Evolutionary conservation across 2,329 filamentous ascomycete species (phyloP), one percentile per base, ranked within the genome.

Genomic region (Capronia epimyces): DNA sequence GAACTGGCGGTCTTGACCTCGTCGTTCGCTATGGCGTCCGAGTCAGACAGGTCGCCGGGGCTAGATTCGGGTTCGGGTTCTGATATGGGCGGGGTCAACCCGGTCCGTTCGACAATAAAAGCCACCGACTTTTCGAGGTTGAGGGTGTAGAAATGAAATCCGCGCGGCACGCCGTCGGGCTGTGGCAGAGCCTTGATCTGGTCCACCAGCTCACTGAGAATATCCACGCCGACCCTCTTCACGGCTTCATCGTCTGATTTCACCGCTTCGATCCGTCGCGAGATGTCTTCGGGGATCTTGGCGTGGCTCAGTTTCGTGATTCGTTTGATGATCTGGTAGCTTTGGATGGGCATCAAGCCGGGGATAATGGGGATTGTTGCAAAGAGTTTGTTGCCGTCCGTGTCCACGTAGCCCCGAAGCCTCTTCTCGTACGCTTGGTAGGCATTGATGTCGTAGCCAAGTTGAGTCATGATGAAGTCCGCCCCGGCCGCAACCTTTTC

Each of bases 381-480:
- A 72, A 98, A 96, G 2, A 80, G 78, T 44, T 50, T 53, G 20
- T 56, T 48, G 2, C 58, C 58, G 12, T 59, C 53, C 2, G 89
- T 89, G 63, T 87, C 94, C 42, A 87, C 81, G 64, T 98, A 89
- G 46, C 84, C 80, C 53, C 89, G 77, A 59, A 98, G 69, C 44
- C 77, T 80, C 58, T 74, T 78, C 71, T 97, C 91, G 64, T 94
- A 97, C 27, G 75, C 75, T 49, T 83, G 79, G 66, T 94, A 98
- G 15, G 87, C 87, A 2, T 86, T 77, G 20, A 89, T 79, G 65
- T 97, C 89, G 68, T 95, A 98, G 70, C 96, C 97, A 7, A 98
- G 77, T 69, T 98, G 93, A 1, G 93, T 97, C 88, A 98, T 95
- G 69, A 98, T 86, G 65, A 98, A 98, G 70, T 97, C 90, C 44